Percentiles rank a stretch among this genome's conserved stretches.
phyloP scores from a whole-genome alignment of 257 asterid genomes.

The Henckelia pumila region DNA sequence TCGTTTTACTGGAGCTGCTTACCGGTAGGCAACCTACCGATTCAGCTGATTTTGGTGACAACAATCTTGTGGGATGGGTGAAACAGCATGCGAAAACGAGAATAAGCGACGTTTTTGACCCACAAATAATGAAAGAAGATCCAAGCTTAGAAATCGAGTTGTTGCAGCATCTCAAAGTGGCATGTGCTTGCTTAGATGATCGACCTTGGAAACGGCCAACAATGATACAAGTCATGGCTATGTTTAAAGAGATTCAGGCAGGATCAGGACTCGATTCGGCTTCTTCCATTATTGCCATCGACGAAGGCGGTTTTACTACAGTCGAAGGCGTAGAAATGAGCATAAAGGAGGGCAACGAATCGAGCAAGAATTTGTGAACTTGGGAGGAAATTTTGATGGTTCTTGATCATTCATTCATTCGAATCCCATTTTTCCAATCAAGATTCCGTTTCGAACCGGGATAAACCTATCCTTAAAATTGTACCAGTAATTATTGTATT shows the following conservation, averaged over 20 bases:
- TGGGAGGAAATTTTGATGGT: not conserved
- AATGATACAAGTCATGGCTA: slow-evolving; percentile 78
- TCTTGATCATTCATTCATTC: not conserved
- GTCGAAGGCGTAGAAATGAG: slow-evolving; percentile 74
- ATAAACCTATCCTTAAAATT: slow-evolving; percentile 18
- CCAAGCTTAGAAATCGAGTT: slow-evolving; percentile 72
- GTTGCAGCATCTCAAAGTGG: slow-evolving; percentile 67
- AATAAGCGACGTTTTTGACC: slow-evolving; percentile 73
- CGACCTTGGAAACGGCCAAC: slow-evolving; percentile 84
- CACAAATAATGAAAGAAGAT: slow-evolving; percentile 60
- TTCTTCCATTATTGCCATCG: slow-evolving; percentile 44
- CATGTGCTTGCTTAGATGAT: slow-evolving; percentile 77
- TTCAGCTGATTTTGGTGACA: slow-evolving; percentile 87
- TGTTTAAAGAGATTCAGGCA: slow-evolving; percentile 84
- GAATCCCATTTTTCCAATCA: slow-evolving; percentile 23
- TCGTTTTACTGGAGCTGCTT: slow-evolving; percentile 81
- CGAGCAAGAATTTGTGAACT: slow-evolving; percentile 58
- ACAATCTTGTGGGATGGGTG: slow-evolving; percentile 95
- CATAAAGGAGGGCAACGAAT: slow-evolving; percentile 79
- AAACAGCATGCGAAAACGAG: slow-evolving; percentile 59
- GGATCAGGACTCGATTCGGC: slow-evolving; percentile 62
- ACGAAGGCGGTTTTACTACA: slow-evolving; percentile 39
- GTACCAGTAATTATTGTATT: slow-evolving; percentile 46
- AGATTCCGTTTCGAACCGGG: slow-evolving; percentile 3
- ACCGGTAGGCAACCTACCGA: slow-evolving; percentile 84